A percentile compares a stretch with the other conserved stretches of the same genome.
These are phyloP conservation scores for Aspergillus eucalypticola DNA, from an alignment of 2,329 filamentous ascomycete species.

Conservation along the genomic window DNA sequence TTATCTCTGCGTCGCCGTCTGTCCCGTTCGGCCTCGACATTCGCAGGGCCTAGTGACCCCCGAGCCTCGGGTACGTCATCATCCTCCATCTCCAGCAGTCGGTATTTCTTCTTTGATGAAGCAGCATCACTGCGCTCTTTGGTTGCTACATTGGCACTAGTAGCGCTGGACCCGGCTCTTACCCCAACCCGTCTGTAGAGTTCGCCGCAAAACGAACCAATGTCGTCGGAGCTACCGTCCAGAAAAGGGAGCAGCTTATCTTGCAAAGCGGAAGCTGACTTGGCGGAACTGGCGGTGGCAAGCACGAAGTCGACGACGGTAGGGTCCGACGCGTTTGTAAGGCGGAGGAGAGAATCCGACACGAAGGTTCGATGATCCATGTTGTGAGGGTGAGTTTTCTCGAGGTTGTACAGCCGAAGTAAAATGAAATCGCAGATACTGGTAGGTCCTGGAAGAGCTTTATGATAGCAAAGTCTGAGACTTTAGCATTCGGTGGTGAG, in stretches of 20 bases:
- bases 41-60: constrained; percentile 32
- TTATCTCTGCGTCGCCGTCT: constrained; percentile 25
- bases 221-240: constrained; percentile 50
- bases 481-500: background rate
- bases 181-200: constrained; percentile 41
- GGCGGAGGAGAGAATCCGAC: constrained; percentile 54
- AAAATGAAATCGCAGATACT: background rate
- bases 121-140: constrained; percentile 25
- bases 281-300: constrained; percentile 54
- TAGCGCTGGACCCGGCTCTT: constrained; percentile 18
- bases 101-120: constrained; percentile 52
- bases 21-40: constrained; percentile 41
- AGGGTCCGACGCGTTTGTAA: constrained; percentile 57
- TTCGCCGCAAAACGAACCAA: constrained; percentile 51
- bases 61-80: constrained; percentile 43
- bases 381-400: background rate
- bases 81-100: constrained; percentile 57
- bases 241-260: constrained; percentile 56
- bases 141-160: constrained; percentile 14
- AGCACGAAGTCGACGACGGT: constrained; percentile 60
- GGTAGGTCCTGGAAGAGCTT: no score
- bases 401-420: background rate
- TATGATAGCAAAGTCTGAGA: background rate
- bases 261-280: constrained; percentile 49
- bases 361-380: constrained; percentile 46